phyloP scores from a whole-genome alignment of 2,329 filamentous ascomycete genomes.

The Pyricularia sp. region DNA sequence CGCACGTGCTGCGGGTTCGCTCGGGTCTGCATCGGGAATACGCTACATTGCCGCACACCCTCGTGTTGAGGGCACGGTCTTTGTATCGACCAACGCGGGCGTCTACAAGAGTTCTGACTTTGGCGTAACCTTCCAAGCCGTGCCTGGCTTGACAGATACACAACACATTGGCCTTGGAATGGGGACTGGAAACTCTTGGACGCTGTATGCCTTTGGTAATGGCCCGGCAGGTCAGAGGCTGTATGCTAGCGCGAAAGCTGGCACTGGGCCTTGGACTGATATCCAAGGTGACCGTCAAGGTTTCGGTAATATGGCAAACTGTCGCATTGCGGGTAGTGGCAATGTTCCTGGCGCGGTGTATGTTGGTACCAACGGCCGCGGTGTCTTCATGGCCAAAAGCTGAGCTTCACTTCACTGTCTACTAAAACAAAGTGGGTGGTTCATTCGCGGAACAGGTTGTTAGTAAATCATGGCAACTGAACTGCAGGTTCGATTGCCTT shows the following conservation, averaged over 20 bases:
- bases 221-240: constrained; percentile 31
- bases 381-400: constrained; percentile 28
- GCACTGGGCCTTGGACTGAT: constrained; percentile 21
- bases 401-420: background rate
- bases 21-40: constrained; percentile 32
- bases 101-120: constrained; percentile 44
- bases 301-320: constrained; percentile 32
- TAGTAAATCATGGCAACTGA: background rate
- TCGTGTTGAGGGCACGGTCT: constrained; percentile 48
- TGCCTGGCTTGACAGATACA: constrained; percentile 25
- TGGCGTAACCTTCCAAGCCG: constrained; percentile 34
- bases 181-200: constrained; percentile 28
- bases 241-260: constrained; percentile 33
- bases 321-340: constrained; percentile 31
- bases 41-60: constrained; percentile 49
- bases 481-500: background rate
- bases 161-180: constrained; percentile 33
- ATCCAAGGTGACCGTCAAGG: constrained; percentile 33
- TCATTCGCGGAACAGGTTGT: background rate
- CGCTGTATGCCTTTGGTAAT: constrained; percentile 36
- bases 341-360: constrained; percentile 36
- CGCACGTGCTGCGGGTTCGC: constrained; percentile 20
- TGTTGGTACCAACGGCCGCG: constrained; percentile 40
- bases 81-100: constrained; percentile 44
- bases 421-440: background rate